Conservation (phyloP, 1,284 basidiomycete genomes). For the Ganoderma resinaceum region DNA sequence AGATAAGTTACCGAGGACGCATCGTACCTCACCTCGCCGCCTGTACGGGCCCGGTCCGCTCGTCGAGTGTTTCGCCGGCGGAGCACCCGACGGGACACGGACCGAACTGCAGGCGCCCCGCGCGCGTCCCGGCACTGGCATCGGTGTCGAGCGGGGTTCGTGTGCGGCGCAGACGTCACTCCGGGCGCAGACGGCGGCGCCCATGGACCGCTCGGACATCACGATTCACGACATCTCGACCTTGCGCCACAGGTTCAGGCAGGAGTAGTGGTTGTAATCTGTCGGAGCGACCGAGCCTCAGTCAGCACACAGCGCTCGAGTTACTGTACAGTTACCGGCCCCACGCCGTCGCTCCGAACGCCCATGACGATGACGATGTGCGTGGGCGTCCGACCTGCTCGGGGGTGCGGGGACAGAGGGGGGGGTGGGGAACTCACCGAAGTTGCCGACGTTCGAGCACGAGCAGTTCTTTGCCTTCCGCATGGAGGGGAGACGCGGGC, state of each 20-base stretch:
- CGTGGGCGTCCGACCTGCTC: background rate
- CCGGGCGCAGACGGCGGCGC: background rate
- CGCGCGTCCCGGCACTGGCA: background rate
- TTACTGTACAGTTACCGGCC: background rate
- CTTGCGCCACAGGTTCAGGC: background rate
- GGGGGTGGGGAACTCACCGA: conserved; percentile 46
- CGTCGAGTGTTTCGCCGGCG: conserved; percentile 5
- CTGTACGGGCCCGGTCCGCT: background rate
- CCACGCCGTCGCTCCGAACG: conserved; percentile 1
- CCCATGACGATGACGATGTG: background rate
- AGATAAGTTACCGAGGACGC: background rate
- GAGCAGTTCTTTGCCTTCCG: conserved; percentile 54
- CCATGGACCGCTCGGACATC: background rate
- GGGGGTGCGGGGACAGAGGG: background rate
- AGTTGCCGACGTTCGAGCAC: conserved; percentile 49
- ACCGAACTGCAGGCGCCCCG: background rate
- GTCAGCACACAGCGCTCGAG: background rate
- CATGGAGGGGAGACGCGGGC: conserved; percentile 49
- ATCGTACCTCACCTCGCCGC: background rate
- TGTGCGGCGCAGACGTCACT: background rate
- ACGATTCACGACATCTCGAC: background rate
- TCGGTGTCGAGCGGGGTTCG: background rate
- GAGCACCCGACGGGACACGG: background rate
- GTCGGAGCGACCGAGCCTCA: background rate
- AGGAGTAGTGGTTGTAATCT: background rate